Percentiles rank a stretch among this genome's conserved stretches.
Evolutionary conservation across 768 basidiomycete species (phyloP).

Genomic region (Russula vinacea): DNA sequence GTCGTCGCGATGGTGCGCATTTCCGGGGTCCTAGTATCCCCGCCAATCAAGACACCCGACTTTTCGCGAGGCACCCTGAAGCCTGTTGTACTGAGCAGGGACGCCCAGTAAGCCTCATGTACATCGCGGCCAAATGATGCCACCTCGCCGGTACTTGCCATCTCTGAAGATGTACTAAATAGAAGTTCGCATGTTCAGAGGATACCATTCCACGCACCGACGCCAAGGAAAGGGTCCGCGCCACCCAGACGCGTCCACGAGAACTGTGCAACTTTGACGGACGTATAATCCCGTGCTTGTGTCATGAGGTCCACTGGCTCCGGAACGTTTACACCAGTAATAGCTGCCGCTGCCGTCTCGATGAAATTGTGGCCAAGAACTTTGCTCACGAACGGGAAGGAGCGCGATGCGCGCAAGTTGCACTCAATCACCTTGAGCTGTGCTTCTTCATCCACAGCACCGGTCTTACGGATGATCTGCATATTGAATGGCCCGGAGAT

Average conservation of each 20-base stretch:
- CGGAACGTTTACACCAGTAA: constrained; percentile 81
- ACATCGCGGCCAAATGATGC: constrained; percentile 92
- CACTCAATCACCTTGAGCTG: constrained; percentile 98
- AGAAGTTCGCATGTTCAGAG: background rate
- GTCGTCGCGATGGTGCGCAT: constrained; percentile 78
- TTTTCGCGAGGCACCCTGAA: constrained; percentile 85
- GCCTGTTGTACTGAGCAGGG: constrained; percentile 91
- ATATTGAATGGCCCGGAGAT: constrained; percentile 99
- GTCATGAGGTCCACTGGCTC: constrained; percentile 91
- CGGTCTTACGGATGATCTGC: constrained; percentile 91
- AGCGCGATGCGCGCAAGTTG: constrained; percentile 95
- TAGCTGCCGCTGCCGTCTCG: constrained; percentile 86
- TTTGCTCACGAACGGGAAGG: constrained; percentile 99
- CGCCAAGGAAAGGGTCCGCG: constrained; percentile 95
- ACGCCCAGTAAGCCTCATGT: constrained; percentile 94
- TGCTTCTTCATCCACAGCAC: constrained; percentile 51
- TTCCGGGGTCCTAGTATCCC: constrained; percentile 84
- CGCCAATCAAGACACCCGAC: constrained; percentile 90
- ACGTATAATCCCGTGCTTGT: constrained; percentile 82
- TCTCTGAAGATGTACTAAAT: constrained; percentile 53
- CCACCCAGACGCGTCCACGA: constrained; percentile 96
- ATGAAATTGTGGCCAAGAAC: constrained; percentile 98
- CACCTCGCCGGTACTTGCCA: constrained; percentile 98
- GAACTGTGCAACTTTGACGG: constrained; percentile 98
- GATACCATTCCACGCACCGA: constrained; percentile 54